Evolutionary conservation across 768 basidiomycete species (phyloP).

Genomic region (Sporobolomyces roseus): DNA sequence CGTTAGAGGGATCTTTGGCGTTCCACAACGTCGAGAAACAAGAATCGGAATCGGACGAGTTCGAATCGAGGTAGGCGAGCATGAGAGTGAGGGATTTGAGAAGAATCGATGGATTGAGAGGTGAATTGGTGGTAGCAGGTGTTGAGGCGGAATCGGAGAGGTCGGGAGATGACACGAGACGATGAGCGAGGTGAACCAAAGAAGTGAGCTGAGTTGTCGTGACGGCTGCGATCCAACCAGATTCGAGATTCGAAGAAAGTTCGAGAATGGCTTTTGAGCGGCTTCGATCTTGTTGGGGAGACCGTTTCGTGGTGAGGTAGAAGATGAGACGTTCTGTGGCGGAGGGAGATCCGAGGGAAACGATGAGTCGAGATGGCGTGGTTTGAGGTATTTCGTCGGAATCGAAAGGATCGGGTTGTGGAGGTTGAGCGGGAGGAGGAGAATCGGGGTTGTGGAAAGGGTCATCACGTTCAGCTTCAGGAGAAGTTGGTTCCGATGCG

Average conservation of each 20-base stretch:
- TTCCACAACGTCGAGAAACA: not conserved
- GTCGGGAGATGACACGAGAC: too few species aligned
- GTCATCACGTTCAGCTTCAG: not conserved
- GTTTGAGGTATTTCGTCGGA: not conserved
- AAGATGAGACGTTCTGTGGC: not conserved
- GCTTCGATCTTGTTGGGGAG: not conserved
- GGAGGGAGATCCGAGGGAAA: slow-evolving; percentile 9
- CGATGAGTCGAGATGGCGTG: slow-evolving; percentile 4
- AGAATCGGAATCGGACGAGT: not conserved
- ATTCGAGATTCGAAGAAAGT: not conserved
- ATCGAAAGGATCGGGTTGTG: not conserved
- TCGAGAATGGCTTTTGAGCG: not conserved
- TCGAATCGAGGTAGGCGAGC: not conserved
- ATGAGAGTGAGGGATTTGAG: slow-evolving; percentile 45
- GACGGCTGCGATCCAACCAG: not conserved
- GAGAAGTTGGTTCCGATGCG: too few species aligned
- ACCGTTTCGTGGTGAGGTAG: slow-evolving; percentile 4
- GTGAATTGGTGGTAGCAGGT: slow-evolving; percentile 45
- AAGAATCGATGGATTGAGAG: slow-evolving; percentile 46
- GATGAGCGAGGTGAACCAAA: slow-evolving; percentile 58
- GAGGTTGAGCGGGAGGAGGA: not conserved
- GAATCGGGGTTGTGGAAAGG: slow-evolving; percentile 27
- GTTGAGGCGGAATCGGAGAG: too few species aligned
- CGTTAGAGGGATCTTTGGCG: not conserved
- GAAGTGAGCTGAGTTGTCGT: slow-evolving; percentile 2